Evolutionary conservation across 2,329 filamentous ascomycete genomes (phyloP).

Genomic region (Hymenoscyphus repandus): DNA sequence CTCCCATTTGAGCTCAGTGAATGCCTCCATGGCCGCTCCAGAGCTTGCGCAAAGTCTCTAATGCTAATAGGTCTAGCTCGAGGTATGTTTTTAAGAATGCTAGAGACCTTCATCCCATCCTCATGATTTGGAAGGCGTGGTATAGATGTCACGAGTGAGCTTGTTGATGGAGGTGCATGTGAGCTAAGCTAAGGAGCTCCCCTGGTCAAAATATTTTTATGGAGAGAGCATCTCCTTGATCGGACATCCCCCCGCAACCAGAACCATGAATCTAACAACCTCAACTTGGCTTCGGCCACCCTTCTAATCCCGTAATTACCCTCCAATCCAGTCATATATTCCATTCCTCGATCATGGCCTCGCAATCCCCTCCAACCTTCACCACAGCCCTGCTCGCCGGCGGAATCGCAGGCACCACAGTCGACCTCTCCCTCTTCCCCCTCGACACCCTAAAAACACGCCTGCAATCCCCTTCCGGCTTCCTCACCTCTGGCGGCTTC

Average conservation of each 20-base stretch:
- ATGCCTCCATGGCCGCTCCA: neutral
- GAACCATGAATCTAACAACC: constrained; percentile 15
- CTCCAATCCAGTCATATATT: neutral
- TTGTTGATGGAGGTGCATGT: neutral
- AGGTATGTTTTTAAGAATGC: neutral
- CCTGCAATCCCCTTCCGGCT: constrained; percentile 75
- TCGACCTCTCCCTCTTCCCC: constrained; percentile 94
- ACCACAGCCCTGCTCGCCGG: constrained; percentile 68
- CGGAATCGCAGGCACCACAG: constrained; percentile 86
- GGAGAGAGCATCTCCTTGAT: constrained; percentile 2
- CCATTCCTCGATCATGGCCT: constrained; percentile 10
- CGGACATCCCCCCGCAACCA: neutral
- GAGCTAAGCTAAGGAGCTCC: neutral
- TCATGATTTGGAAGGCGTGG: too few relatives aligned
- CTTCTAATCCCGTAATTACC: neutral
- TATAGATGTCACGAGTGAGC: neutral
- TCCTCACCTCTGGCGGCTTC: constrained; percentile 82
- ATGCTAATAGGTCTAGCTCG: neutral
- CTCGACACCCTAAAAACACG: constrained; percentile 99
- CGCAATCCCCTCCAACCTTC: constrained; percentile 41
- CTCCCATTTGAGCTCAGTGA: neutral
- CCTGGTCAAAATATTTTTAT: neutral
- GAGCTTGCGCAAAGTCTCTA: neutral
- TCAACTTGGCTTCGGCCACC: constrained; percentile 22
- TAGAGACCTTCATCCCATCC: neutral